Conservation (phyloP, 176 grass and related monocot genomes). For the Cenchrus fungigraminus region DNA sequence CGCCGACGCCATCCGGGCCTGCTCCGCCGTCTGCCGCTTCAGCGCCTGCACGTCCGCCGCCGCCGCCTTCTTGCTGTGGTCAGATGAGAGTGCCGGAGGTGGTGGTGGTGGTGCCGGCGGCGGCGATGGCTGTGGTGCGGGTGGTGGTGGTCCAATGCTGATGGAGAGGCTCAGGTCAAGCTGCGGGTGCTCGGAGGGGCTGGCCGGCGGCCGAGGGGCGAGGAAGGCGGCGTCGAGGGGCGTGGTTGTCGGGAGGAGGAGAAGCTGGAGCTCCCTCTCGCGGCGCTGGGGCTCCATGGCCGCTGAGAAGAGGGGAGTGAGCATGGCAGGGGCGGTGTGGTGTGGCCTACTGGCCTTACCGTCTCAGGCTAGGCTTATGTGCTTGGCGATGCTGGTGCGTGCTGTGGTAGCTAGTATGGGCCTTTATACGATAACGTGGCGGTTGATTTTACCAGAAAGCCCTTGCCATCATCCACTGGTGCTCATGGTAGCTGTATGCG, state of each 20-base stretch:
- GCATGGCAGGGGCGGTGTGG: neutral
- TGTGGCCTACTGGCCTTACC: neutral
- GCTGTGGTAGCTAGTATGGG: neutral
- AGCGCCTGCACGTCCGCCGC: conserved; percentile 42
- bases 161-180: conserved; percentile 83
- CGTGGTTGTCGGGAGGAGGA: conserved; percentile 49
- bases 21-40: conserved; percentile 69
- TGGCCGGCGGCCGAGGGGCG: neutral
- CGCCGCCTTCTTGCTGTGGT: conserved; percentile 22
- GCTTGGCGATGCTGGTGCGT: neutral
- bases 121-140: neutral
- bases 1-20: conserved; percentile 61
- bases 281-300: conserved; percentile 61
- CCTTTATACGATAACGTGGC: conserved; percentile 9
- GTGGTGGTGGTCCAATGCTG: conserved; percentile 35
- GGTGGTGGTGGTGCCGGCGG: neutral
- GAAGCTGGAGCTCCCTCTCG: conserved; percentile 54
- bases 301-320: conserved; percentile 37
- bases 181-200: conserved; percentile 34
- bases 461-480: neutral
- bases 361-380: neutral
- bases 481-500: neutral
- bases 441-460: conserved; percentile 17
- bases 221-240: conserved; percentile 1
- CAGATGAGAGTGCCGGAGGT: too few relatives aligned